Base-by-base conservation (phyloP, 179 eudicot species). In the Nepenthes alata region DNA sequence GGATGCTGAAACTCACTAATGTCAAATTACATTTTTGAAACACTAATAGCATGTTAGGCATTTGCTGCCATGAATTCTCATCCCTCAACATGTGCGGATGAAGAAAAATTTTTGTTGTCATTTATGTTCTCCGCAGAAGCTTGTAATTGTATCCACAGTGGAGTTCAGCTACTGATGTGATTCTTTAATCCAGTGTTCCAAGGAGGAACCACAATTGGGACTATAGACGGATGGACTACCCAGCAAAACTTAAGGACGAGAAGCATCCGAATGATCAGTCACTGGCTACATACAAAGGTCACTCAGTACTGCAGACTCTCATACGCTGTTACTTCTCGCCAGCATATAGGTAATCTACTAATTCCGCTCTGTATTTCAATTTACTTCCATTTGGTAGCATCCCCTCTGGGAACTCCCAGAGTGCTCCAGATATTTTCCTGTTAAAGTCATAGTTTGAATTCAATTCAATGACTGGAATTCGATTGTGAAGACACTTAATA, bases 291-390 rank as follows among this genome's bases (percentile, higher is more conserved):
- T 88, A 83, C 73, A 75, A 60, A 80, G 93, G 93, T 57, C 96
- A 88, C 57, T 67, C 83, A 38, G 96, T 88, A 61, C 74, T 88
- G 80, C 86, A 87, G 37, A 86, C 96, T 44, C 84, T 88, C 25
- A 82, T 88, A 66, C 87, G 94, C 59, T 86, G 94, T 70, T 77
- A 88, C 72, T 88, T 88, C 77, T 88, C 96, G 57, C 96, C 96
- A 9, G 81, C 75, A 44, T 64, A 67, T 53, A 83, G 93, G 96
- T 83, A 65, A 36, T 54, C 48, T 55, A n/a, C 47, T 56, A 14
- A 55, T 56, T 45, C 12, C 6, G 45, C n/a, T 41, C 45, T 41
- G 4, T 50, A 50, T 50, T 11, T 13, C n/a, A 50, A 50, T 11
- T 50, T 3, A 11, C 11, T 25, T 25, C 25, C 25, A 25, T 25